Evolutionary conservation across 148 eudicot genomes (phyloP), one percentile per base, ranked within the genome.

Genomic region (Amaranthus hypochondriacus): DNA sequence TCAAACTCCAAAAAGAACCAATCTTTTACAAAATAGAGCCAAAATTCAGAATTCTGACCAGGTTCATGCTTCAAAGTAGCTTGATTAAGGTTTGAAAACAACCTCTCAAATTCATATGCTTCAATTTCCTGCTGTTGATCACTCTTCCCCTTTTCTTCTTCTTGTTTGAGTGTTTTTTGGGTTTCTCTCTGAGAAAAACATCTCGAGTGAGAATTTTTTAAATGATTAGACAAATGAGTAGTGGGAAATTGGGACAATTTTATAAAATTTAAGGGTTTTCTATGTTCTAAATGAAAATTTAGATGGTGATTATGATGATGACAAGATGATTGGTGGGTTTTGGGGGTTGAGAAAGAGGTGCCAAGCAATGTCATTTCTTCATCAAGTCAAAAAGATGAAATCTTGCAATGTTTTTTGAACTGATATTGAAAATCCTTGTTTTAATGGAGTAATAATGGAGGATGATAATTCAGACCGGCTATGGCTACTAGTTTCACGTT

Each of bases 81-180:
- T 84, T 85, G 89, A 73, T 93, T 93, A 54, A 93, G 89, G 71
- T 91, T 93, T 5, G 96, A 93, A 78, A 90, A 91, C 61, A 91
- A 86, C 86, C 92, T 90, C 76, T 89, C 93, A 62, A 90, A 81
- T 48, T 77, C 84, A 66, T 75, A 81, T 12, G 57, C 62, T 66
- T 73, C 5, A 6, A 11, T 43, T 18, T 21, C 21, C 68, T 10
- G 79, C 75, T 66, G 7, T 61, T 78, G 50, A 63, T 59, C 66
- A 44, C 68, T 56, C 56, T 59, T 48, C 18, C 72, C 62, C 59
- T 71, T 39, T 66, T 75, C 75, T 14, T 75, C 75, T 14, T 57
- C 74, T 49, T 82, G 15, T 0, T 73, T 51, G 56, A 61, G 68
- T 58, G 62, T 48, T 77, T 81, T 79, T 72, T 74, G 75, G 55